phyloP scores from a whole-genome alignment of 1,284 basidiomycete genomes.

The Hymenochaete sp. region DNA sequence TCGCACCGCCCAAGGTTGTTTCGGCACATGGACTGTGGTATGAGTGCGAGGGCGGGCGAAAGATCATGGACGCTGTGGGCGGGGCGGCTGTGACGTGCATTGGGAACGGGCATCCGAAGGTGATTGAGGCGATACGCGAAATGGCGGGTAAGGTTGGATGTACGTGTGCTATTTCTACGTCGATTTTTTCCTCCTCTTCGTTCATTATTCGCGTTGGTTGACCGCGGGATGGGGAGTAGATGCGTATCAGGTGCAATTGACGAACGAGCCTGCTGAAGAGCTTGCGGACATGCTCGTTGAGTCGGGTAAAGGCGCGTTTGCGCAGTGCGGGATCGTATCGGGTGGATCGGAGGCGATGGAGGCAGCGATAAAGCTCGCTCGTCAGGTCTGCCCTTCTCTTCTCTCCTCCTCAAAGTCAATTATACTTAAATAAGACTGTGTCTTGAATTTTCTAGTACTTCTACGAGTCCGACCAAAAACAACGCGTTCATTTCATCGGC shows the following conservation, averaged over 20 bases:
- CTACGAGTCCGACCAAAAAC: conserved; percentile 56
- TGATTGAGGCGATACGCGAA: conserved; percentile 63
- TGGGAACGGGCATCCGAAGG: conserved; percentile 65
- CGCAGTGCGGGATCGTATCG: conserved; percentile 56
- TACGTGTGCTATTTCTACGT: conserved; percentile 25
- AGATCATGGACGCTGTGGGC: conserved; percentile 67
- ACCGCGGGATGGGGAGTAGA: too few relatives aligned
- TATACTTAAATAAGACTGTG: too few relatives aligned
- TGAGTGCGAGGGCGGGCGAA: conserved; percentile 55
- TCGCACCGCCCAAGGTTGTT: conserved; percentile 58
- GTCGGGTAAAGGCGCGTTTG: conserved; percentile 64
- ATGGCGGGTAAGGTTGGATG: conserved; percentile 71
- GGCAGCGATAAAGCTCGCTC: conserved; percentile 64
- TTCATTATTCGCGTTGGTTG: too few relatives aligned
- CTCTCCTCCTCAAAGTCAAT: not conserved
- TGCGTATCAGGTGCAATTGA: conserved; percentile 75
- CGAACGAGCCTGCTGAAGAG: conserved; percentile 69
- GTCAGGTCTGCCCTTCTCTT: conserved; percentile 43
- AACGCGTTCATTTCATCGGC: conserved; percentile 73
- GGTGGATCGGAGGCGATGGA: conserved; percentile 86
- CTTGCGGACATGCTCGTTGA: conserved; percentile 56
- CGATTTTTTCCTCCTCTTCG: too few relatives aligned
- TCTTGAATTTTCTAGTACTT: conserved; percentile 57
- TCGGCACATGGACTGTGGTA: conserved; percentile 63
- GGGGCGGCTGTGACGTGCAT: conserved; percentile 79